phyloP scores from a whole-genome alignment of 116 monocot species.

The Papilionanthe hybrid region DNA sequence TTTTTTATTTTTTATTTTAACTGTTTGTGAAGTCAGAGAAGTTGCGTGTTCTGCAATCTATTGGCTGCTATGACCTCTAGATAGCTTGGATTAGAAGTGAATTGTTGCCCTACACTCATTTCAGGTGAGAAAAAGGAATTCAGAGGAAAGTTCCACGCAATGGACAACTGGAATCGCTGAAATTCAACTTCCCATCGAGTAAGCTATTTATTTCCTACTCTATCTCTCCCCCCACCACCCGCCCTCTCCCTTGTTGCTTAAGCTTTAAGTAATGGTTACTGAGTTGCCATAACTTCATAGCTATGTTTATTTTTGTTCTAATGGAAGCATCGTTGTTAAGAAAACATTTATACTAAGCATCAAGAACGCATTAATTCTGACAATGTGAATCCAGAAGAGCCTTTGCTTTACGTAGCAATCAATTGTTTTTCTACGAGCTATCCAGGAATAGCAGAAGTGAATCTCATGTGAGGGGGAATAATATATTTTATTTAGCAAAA shows the following conservation, averaged over 20 bases:
- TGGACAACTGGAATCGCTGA: conserved; percentile 99
- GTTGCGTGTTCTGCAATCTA: background rate
- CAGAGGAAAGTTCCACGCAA: conserved; percentile 92
- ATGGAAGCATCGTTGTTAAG: background rate
- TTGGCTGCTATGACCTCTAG: background rate
- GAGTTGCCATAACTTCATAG: background rate
- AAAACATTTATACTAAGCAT: background rate
- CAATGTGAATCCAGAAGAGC: background rate
- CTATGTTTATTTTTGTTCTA: background rate
- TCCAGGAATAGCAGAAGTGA: background rate
- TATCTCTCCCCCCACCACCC: background rate
- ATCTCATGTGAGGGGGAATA: background rate
- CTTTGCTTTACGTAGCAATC: background rate
- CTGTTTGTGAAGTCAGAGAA: background rate
- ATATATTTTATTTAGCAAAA: background rate
- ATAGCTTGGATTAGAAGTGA: background rate
- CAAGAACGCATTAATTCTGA: background rate
- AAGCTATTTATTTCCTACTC: background rate
- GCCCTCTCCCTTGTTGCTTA: background rate
- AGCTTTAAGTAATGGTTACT: background rate
- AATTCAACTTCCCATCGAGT: conserved; percentile 93
- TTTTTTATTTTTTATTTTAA: background rate
- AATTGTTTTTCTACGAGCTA: background rate
- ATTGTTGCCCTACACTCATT: background rate
- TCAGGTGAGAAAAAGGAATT: conserved; percentile 93